Evolutionary conservation across 2,329 filamentous ascomycete species (phyloP).

Genomic region (Plenodomus tracheiphilus): DNA sequence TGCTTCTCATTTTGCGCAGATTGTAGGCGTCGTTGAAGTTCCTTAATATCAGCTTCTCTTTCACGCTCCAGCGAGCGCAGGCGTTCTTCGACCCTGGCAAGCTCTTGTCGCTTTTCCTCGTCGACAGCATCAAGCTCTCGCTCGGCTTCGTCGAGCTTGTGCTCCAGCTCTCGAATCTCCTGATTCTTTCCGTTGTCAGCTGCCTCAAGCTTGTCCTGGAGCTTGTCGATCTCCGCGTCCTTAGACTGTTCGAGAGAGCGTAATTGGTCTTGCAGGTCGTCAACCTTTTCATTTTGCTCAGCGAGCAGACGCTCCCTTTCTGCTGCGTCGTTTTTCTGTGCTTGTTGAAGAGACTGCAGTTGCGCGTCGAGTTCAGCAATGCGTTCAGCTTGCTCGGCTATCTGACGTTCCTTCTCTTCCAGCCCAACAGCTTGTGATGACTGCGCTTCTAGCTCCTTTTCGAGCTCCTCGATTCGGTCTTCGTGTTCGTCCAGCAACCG

Average conservation of each 20-base stretch:
- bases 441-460: slow-evolving; percentile 36
- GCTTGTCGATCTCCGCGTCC: slow-evolving; percentile 48
- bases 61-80: slow-evolving; percentile 38
- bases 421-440: slow-evolving; percentile 31
- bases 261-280: slow-evolving; percentile 39
- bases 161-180: slow-evolving; percentile 55
- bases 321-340: slow-evolving; percentile 22
- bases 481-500: slow-evolving; percentile 43
- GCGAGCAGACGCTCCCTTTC: slow-evolving; percentile 36
- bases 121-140: slow-evolving; percentile 30
- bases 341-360: slow-evolving; percentile 28
- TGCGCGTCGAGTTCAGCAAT: slow-evolving; percentile 35
- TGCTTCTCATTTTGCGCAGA: slow-evolving; percentile 39
- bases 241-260: slow-evolving; percentile 36
- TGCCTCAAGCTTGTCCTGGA: slow-evolving; percentile 47
- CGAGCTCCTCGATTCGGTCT: slow-evolving; percentile 40
- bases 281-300: slow-evolving; percentile 38
- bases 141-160: slow-evolving; percentile 43
- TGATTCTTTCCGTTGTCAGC: slow-evolving; percentile 47
- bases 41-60: slow-evolving; percentile 43
- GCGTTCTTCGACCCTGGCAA: slow-evolving; percentile 36
- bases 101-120: slow-evolving; percentile 33
- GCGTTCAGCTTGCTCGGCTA: slow-evolving; percentile 34
- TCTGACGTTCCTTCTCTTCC: slow-evolving; percentile 35
- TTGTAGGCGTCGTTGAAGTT: slow-evolving; percentile 40